Evolutionary conservation across 495 filamentous ascomycete species (phyloP), one percentile per base, ranked within the genome.

Genomic region (Penicillium nucicola): DNA sequence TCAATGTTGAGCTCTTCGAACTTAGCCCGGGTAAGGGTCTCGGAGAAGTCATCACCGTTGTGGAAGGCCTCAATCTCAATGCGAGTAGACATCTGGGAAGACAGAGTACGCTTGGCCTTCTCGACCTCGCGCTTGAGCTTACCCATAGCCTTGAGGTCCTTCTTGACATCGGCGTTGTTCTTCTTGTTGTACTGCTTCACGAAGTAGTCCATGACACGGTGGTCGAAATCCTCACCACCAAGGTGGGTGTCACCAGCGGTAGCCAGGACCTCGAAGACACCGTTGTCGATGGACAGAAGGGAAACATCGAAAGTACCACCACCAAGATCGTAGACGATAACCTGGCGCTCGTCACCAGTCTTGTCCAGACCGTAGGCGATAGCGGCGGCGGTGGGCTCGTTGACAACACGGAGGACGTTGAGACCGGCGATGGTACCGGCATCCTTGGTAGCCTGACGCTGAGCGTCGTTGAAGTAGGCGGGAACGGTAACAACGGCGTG

Each of bases 261-360:
- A 72, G 95, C 86, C 73, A 90, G 77, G 57, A 99, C 95, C 79
- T 99, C 95, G 70, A 99, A 99, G 59, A 96, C 90, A 70, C 95
- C 95, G 64, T 92, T 78, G 64, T 99, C 95, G 56, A 97, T 95
- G 33, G 92, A 95, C 34, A 99, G 82, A 58, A 99, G 89, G 45
- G 92, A 97, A 42, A 99, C 93, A 93, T 99, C 93, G 73, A 99
- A 99, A 62, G 93, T 97, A 84, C 93, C 93, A 86, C 93, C 93
- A 85, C 93, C 93, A 57, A 98, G 89, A 85, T 98, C 93, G 74
- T 95, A 95, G 61, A 95, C 90, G 61, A 95, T 90, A 66, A 95
- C 90, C 78, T 93, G 89, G 66, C 89, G 86, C 71, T 95, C 90
- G 42, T 83, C 88, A 57, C 82, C 84, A 39, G 81, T 84, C 83